A percentile compares a stretch with the other conserved stretches of the same genome.
phyloP scores from a whole-genome alignment of 176 grass and related monocot genomes.

The Areca catechu region DNA sequence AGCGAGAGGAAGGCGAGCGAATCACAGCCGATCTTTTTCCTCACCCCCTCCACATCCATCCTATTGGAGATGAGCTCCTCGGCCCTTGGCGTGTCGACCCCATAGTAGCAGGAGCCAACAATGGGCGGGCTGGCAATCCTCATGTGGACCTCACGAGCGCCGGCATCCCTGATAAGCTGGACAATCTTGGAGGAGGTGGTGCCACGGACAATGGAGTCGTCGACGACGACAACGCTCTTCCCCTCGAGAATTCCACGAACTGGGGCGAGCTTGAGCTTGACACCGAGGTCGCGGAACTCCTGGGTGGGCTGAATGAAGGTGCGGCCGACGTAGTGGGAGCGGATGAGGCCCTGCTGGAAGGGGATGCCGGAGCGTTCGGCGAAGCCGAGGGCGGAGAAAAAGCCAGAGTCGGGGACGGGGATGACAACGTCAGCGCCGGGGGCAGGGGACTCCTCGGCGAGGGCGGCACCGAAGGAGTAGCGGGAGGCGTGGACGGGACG shows the following conservation, averaged over 20 bases:
- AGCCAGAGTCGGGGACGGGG: conserved; percentile 86
- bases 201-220: conserved; percentile 88
- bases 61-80: conserved; percentile 78
- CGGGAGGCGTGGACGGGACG: conserved; percentile 65
- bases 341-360: conserved; percentile 88
- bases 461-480: conserved; percentile 58
- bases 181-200: conserved; percentile 97
- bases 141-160: conserved; percentile 95
- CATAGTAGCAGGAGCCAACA: conserved; percentile 72
- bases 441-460: conserved; percentile 77
- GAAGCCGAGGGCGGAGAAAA: conserved; percentile 83
- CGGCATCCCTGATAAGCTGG: conserved; percentile 55
- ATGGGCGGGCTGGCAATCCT: conserved; percentile 85
- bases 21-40: conserved; percentile 59
- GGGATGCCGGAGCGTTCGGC: conserved; percentile 49
- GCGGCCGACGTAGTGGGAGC: conserved; percentile 87
- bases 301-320: conserved; percentile 90
- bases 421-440: conserved; percentile 79
- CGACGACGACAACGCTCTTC: conserved; percentile 84
- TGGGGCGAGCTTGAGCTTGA: conserved; percentile 83
- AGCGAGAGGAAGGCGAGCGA: conserved; percentile 83
- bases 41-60: conserved; percentile 53
- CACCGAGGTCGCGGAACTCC: conserved; percentile 72
- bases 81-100: conserved; percentile 77
- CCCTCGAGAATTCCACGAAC: conserved; percentile 62